phyloP scores from a whole-genome alignment of 371 early-diverging fungal species.

The Syncephalis plumigaleata region DNA sequence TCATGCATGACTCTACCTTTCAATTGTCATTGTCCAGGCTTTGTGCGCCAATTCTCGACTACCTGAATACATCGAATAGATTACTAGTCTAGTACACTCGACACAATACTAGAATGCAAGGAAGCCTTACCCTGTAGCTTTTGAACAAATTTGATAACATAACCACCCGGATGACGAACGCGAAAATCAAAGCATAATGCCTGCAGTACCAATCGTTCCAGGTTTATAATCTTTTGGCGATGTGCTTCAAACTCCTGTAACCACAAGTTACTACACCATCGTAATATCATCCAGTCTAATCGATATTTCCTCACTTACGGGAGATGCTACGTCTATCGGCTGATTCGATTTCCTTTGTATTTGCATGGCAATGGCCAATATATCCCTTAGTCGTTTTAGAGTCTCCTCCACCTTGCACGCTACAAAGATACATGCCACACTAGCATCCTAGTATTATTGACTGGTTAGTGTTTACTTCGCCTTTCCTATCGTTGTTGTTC shows the following conservation, averaged over 20 bases:
- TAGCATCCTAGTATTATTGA: conserved; percentile 21
- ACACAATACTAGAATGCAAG: not conserved
- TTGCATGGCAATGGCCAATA: conserved; percentile 38
- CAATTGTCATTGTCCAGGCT: conserved; percentile 2
- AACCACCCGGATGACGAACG: conserved; percentile 35
- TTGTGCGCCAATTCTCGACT: conserved; percentile 3
- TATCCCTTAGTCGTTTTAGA: conserved; percentile 52
- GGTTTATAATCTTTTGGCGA: conserved; percentile 26
- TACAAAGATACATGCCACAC: conserved; percentile 48
- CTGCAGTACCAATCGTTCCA: conserved; percentile 38
- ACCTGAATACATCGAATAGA: not conserved
- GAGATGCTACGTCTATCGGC: conserved; percentile 30
- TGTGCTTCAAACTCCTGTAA: conserved; percentile 27
- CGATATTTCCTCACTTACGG: conserved; percentile 6
- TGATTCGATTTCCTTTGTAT: conserved; percentile 29
- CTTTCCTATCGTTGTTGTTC: too few relatives aligned
- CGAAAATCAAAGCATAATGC: conserved; percentile 44
- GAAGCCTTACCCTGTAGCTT: conserved; percentile 25
- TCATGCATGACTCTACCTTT: not conserved
- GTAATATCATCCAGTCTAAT: not conserved
- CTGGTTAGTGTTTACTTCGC: too few relatives aligned
- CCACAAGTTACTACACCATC: too few relatives aligned
- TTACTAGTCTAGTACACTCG: not conserved
- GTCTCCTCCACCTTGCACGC: conserved; percentile 66
- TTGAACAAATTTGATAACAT: conserved; percentile 38